A percentile compares a stretch with the other conserved stretches of the same genome.
These are phyloP conservation scores for Globisporangium canariense DNA, from an alignment of 352 stramenopile genomes.

Conservation along the genomic window DNA sequence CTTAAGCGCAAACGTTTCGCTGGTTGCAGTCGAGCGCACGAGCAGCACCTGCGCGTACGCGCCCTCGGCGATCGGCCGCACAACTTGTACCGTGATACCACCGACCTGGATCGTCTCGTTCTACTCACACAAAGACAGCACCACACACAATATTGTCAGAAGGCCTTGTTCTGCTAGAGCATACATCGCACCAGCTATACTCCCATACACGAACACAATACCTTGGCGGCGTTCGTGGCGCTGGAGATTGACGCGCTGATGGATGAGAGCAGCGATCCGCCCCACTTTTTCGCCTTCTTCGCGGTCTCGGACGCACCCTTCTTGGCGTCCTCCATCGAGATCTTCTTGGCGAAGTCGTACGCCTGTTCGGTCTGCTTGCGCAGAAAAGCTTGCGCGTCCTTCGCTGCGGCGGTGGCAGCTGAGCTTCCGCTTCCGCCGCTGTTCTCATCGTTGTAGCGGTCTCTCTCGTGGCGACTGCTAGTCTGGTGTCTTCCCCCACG, in stretches of 20 bases:
- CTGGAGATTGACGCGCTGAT: slow-evolving; percentile 76
- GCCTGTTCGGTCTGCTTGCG: slow-evolving; percentile 83
- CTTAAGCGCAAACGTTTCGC: slow-evolving; percentile 80
- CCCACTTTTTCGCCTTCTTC: slow-evolving; percentile 89
- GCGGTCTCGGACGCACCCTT: slow-evolving; percentile 76
- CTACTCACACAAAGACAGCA: slow-evolving; percentile 18
- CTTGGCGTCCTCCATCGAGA: slow-evolving; percentile 84
- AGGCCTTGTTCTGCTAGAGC: not conserved
- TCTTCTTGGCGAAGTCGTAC: slow-evolving; percentile 87
- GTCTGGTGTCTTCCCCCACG: slow-evolving; percentile 15
- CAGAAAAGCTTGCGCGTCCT: slow-evolving; percentile 60
- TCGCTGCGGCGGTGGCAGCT: slow-evolving; percentile 33
- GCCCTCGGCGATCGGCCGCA: slow-evolving; percentile 68
- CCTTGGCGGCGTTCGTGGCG: slow-evolving; percentile 56
- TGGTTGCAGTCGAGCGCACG: slow-evolving; percentile 60
- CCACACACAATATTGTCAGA: not conserved
- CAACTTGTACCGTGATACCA: slow-evolving; percentile 63
- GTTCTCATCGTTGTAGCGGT: slow-evolving; percentile 30
- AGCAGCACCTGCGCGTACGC: slow-evolving; percentile 81
- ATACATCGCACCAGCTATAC: not conserved
- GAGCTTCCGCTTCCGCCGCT: slow-evolving; percentile 13
- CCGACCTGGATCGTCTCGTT: slow-evolving; percentile 76
- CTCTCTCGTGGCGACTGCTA: slow-evolving; percentile 22
- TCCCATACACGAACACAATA: slow-evolving; percentile 14
- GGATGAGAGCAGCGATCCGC: slow-evolving; percentile 71